phyloP scores from a whole-genome alignment of 169 alveolate genomes.

The Amoebophrya sp. region DNA sequence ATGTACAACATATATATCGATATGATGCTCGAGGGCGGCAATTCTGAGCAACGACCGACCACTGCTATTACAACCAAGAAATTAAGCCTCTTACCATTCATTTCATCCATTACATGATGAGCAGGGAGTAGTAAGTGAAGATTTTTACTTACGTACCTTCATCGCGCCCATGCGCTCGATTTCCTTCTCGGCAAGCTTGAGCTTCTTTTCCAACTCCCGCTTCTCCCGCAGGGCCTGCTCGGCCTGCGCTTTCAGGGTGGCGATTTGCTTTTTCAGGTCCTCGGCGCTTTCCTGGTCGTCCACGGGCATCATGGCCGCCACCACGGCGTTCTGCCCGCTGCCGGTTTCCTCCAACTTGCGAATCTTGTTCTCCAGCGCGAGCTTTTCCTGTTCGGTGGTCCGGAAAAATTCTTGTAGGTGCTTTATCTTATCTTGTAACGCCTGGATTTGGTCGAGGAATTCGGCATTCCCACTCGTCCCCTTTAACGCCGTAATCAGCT shows the following conservation, averaged over 20 bases:
- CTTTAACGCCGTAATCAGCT: not conserved
- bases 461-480: not conserved
- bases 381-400: not conserved
- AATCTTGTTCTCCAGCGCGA: constrained; percentile 8
- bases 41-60: too few relatives aligned
- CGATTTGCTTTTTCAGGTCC: not conserved
- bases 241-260: not conserved
- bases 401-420: not conserved
- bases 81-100: too few relatives aligned
- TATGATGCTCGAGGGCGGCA: too few relatives aligned
- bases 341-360: not conserved
- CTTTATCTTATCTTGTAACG: not conserved
- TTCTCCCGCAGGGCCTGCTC: not conserved
- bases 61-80: too few relatives aligned
- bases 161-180: not conserved
- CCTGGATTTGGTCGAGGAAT: constrained; percentile 23
- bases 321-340: not conserved
- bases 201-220: not conserved
- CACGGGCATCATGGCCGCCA: not conserved
- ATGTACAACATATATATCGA: too few relatives aligned
- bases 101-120: too few relatives aligned
- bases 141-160: too few relatives aligned
- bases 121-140: too few relatives aligned
- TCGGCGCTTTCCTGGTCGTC: not conserved
- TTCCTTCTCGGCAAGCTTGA: not conserved